Evolutionary conservation across 1,139 yeast species (phyloP).

Genomic region (Kodamaea fungicola): DNA sequence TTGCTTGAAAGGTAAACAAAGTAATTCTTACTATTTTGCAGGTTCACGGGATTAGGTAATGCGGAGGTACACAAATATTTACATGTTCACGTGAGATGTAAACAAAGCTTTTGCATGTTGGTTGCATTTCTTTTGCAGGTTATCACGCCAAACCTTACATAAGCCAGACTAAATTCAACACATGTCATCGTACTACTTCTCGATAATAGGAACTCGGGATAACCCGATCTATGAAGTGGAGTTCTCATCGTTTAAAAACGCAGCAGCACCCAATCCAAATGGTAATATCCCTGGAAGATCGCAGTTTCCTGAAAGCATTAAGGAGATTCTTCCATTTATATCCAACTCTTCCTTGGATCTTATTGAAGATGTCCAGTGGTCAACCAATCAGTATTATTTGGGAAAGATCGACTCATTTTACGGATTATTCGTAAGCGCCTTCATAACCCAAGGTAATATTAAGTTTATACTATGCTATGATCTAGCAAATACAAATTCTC

Average conservation of each 20-base stretch:
- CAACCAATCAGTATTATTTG: conserved; percentile 57
- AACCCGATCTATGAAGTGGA: conserved; percentile 86
- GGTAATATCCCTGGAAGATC: conserved; percentile 51
- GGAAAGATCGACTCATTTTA: conserved; percentile 85
- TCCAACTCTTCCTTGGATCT: conserved; percentile 86
- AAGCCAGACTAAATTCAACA: not conserved
- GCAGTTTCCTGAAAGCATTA: conserved; percentile 65
- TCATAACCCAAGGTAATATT: conserved; percentile 82
- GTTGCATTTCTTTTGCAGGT: too few relatives aligned
- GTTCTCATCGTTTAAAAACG: conserved; percentile 63
- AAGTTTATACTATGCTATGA: conserved; percentile 81
- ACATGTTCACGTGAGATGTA: too few relatives aligned
- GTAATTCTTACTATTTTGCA: too few relatives aligned
- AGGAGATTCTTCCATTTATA: conserved; percentile 82
- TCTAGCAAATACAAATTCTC: conserved; percentile 11
- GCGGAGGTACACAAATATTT: too few relatives aligned
- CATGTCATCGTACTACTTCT: conserved; percentile 69
- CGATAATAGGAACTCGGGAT: conserved; percentile 84
- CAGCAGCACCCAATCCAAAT: conserved; percentile 27
- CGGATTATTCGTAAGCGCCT: conserved; percentile 76
- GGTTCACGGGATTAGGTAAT: too few relatives aligned
- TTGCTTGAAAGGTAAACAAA: too few relatives aligned
- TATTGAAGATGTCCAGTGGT: conserved; percentile 88
- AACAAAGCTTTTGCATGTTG: too few relatives aligned
- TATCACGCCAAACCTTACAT: too few relatives aligned